Evolutionary conservation across 225 moss, liverwort and hornwort genomes (phyloP).

Genomic region (Sphagnum contortum): DNA sequence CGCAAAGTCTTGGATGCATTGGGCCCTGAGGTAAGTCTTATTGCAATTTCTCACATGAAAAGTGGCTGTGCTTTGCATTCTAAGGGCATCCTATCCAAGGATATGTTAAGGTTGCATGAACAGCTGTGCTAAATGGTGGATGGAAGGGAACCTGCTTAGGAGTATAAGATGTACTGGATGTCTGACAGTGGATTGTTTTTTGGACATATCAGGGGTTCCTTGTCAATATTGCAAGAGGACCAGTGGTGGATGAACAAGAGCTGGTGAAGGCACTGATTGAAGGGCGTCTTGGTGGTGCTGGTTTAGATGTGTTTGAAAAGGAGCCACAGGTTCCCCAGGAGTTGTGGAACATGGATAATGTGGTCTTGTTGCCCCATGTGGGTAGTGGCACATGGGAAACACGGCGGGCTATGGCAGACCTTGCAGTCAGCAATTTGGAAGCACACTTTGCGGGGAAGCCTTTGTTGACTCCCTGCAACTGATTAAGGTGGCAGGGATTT

Average conservation of each 20-base stretch:
- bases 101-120: too few relatives aligned
- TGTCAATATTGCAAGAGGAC: conserved; percentile 63
- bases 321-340: conserved; percentile 71
- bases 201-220: conserved; percentile 30
- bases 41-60: too few relatives aligned
- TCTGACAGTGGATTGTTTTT: too few relatives aligned
- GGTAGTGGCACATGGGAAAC: conserved; percentile 67
- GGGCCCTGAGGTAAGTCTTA: conserved; percentile 52
- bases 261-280: conserved; percentile 66
- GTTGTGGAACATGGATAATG: conserved; percentile 63
- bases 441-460: conserved; percentile 59
- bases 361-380: conserved; percentile 62
- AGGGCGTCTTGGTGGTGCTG: conserved; percentile 64
- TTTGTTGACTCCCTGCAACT: conserved; percentile 27
- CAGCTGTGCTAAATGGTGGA: too few relatives aligned
- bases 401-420: conserved; percentile 50
- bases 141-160: too few relatives aligned
- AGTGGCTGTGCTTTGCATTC: too few relatives aligned
- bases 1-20: conserved; percentile 78
- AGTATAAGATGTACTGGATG: too few relatives aligned
- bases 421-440: conserved; percentile 53
- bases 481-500: too few relatives aligned
- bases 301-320: conserved; percentile 66
- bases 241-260: conserved; percentile 58
- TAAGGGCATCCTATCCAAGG: too few relatives aligned